These are phyloP conservation scores for Sporothrix protearum DNA, from an alignment of 2,329 filamentous ascomycete genomes.

Conservation along the genomic window DNA sequence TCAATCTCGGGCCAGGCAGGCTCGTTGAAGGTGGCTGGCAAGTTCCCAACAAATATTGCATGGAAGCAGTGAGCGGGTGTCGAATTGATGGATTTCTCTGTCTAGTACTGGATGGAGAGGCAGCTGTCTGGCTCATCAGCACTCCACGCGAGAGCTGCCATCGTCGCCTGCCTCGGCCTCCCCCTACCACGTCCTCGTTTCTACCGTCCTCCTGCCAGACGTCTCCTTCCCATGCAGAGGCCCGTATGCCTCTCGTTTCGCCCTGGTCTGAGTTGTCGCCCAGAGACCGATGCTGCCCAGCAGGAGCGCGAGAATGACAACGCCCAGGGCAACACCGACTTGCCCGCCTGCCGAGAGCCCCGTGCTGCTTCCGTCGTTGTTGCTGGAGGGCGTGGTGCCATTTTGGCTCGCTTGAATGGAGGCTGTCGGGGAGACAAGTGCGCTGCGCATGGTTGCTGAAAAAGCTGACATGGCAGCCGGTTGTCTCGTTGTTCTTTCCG, in stretches of 20 bases:
- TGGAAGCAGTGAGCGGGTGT: background rate
- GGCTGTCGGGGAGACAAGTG: background rate
- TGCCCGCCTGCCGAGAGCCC: constrained; percentile 12
- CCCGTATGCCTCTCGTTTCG: background rate
- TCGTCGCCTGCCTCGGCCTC: background rate
- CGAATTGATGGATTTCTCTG: background rate
- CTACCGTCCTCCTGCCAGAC: background rate
- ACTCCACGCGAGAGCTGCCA: background rate
- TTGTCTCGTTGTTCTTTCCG: background rate
- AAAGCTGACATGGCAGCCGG: background rate
- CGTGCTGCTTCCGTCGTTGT: background rate
- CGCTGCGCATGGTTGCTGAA: background rate
- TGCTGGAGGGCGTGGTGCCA: background rate
- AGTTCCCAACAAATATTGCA: background rate
- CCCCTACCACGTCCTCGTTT: background rate
- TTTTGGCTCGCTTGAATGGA: background rate
- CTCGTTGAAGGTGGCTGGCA: constrained; percentile 9
- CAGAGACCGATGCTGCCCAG: constrained; percentile 25
- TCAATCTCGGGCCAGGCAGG: background rate
- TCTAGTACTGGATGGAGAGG: background rate
- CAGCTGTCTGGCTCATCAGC: background rate
- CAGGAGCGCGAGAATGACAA: constrained; percentile 21
- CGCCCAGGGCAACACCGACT: constrained; percentile 22
- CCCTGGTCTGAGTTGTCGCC: constrained; percentile 20
- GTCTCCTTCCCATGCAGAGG: background rate